Evolutionary conservation across 2,329 filamentous ascomycete species (phyloP).

Genomic region (Aspergillus aculeatinus): DNA sequence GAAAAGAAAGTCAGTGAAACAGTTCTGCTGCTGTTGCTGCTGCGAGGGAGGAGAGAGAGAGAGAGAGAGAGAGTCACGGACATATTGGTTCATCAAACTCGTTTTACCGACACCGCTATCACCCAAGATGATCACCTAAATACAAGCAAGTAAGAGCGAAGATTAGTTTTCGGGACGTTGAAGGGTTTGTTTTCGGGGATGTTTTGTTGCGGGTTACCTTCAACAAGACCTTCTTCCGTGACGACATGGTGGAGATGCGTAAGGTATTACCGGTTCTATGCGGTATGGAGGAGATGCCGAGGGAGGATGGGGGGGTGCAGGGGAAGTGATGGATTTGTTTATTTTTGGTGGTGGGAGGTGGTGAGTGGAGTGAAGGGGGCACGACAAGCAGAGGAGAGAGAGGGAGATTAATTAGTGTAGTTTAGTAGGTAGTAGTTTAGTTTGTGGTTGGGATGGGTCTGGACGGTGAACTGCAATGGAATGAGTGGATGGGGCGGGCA

Average conservation of each 20-base stretch:
- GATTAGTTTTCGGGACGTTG: slow-evolving; percentile 10
- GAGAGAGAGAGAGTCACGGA: slow-evolving; percentile 52
- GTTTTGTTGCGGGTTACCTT: slow-evolving; percentile 59
- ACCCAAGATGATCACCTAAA: slow-evolving; percentile 94
- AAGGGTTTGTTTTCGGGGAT: not conserved
- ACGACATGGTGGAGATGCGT: slow-evolving; percentile 58
- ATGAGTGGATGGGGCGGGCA: slow-evolving; percentile 15
- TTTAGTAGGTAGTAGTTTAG: not conserved
- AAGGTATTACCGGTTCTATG: not conserved
- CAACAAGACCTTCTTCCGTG: slow-evolving; percentile 84
- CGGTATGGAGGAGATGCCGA: not conserved
- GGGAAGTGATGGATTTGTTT: not conserved
- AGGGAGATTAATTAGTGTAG: slow-evolving; percentile 1
- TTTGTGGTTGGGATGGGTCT: slow-evolving; percentile 13
- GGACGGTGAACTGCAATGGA: slow-evolving; percentile 11
- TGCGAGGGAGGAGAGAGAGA: slow-evolving; percentile 6
- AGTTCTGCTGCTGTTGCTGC: not conserved
- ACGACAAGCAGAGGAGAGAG: not conserved
- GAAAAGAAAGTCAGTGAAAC: slow-evolving; percentile 17
- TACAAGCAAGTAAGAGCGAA: slow-evolving; percentile 1
- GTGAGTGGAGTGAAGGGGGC: not conserved
- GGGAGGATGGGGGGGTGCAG: not conserved
- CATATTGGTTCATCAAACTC: slow-evolving; percentile 99
- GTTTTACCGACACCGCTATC: slow-evolving; percentile 99
- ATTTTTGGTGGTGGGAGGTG: not conserved